Base-by-base conservation (phyloP, 345 rosid genomes). In the Salix purpurea region DNA sequence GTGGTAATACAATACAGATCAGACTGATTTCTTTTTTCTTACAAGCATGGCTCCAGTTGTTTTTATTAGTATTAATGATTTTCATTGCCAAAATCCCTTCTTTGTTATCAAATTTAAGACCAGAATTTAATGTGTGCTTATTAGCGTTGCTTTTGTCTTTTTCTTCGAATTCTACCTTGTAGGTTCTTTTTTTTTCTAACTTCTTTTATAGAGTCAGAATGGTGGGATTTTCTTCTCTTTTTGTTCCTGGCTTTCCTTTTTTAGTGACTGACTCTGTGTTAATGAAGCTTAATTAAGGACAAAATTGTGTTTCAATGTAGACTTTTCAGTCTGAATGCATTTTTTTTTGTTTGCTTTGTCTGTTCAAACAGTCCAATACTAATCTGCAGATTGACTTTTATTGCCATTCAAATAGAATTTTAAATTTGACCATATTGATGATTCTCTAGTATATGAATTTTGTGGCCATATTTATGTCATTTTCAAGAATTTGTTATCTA, bases 371-470 rank as follows among this genome's bases (percentile, higher is more conserved):
- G 42, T 69, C 68, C 75, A 72, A 28, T 69, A 24, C 52, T 68
- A 76, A 12, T 67, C 52, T 65, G 39, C 30, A 36, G 62, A 73
- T 83, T 75, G 69, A 77, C 76, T 72, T 71, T 77, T 74, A 64
- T 69, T 46, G 76, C 26, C 76, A n/a, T 23, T n/a, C 54, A 50
- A 76, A 48, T 64, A 30, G 54, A n/a, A 15, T 76, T 77, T 12
- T 37, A 61, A 34, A 66, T 62, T 75, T 84, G 80, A 77, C 60
- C 78, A 70, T 77, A 50, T 7, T 64, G 21, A 16, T 54, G 24
- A 67, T 14, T 28, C 26, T 52, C 46, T 65, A 65, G 32, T 28
- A 6, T 23, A 9, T 48, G 48, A 12, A 40, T 52, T 28, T 64
- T n/a, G 4, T 68, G 14, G 13, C 44, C 56, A 32, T 66, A 54